A percentile compares a stretch with the other conserved stretches of the same genome.
Evolutionary conservation across 2,329 filamentous ascomycete genomes (phyloP).

Genomic region (Apiospora arundinis): DNA sequence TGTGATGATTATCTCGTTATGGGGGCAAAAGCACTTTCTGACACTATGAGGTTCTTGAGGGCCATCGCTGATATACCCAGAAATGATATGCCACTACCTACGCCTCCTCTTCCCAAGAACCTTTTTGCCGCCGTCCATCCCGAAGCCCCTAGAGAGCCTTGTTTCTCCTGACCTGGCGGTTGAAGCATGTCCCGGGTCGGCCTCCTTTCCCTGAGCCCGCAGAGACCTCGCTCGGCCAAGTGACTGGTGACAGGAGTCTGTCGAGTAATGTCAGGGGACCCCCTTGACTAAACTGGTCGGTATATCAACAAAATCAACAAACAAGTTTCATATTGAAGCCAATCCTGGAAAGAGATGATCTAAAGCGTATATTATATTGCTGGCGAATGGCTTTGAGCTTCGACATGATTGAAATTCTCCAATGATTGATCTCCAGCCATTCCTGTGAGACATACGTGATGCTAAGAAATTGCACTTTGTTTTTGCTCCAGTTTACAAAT

Average conservation of each 20-base stretch:
- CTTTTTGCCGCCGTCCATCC: not conserved
- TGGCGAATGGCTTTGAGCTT: not conserved
- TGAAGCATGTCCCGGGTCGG: not conserved
- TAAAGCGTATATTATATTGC: not conserved
- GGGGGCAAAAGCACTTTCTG: not conserved
- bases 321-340: not conserved
- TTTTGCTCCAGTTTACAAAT: not conserved
- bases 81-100: not conserved
- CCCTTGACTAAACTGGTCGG: not conserved
- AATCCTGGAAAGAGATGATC: not conserved
- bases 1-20: not conserved
- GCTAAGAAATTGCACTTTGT: not conserved
- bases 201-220: not conserved
- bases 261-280: not conserved
- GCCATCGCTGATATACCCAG: not conserved
- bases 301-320: slow-evolving; percentile 1
- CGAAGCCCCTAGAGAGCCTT: not conserved
- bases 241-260: not conserved
- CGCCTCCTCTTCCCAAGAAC: not conserved
- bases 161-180: not conserved
- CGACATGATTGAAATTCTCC: not conserved
- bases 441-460: not conserved
- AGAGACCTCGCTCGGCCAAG: not conserved
- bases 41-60: not conserved
- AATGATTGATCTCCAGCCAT: too few species aligned